A percentile compares a stretch with the other conserved stretches of the same genome.
These are phyloP conservation scores for Backusella liffmaniae DNA, from an alignment of 192 early-diverging fungal genomes.

Conservation along the genomic window DNA sequence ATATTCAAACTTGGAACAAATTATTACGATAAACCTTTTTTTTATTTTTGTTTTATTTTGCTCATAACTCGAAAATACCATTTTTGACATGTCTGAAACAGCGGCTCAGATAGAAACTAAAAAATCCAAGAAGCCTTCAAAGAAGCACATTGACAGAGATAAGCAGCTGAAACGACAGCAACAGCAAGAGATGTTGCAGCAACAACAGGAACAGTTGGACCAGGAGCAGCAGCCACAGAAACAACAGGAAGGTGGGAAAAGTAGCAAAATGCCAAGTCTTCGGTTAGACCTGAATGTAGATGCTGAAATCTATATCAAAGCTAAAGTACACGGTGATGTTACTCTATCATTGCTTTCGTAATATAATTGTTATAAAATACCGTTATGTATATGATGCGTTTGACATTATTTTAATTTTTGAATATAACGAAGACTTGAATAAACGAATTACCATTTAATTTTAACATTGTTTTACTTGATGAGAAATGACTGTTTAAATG, in stretches of 20 bases:
- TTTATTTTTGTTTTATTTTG: not conserved
- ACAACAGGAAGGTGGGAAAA: not conserved
- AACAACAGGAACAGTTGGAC: not conserved
- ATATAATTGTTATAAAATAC: not conserved
- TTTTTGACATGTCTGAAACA: not conserved
- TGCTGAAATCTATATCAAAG: constrained; percentile 8
- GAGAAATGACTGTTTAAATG: not conserved
- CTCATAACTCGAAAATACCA: not conserved
- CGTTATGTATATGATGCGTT: not conserved
- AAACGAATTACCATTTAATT: not conserved
- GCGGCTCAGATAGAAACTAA: not conserved
- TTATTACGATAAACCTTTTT: not conserved
- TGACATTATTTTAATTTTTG: not conserved
- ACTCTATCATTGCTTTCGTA: constrained; percentile 15
- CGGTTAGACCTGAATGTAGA: constrained; percentile 21
- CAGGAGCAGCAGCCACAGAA: not conserved
- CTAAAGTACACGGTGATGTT: constrained; percentile 21
- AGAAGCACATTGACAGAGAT: not conserved
- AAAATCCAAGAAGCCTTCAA: not conserved
- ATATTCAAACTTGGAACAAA: not conserved
- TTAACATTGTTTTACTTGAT: not conserved
- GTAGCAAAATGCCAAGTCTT: constrained; percentile 13
- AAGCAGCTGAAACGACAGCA: not conserved
- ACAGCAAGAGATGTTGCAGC: not conserved
- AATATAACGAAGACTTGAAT: not conserved